Conservation (phyloP, 2,329 filamentous ascomycete genomes). For the Hyphodiscus sp. region DNA sequence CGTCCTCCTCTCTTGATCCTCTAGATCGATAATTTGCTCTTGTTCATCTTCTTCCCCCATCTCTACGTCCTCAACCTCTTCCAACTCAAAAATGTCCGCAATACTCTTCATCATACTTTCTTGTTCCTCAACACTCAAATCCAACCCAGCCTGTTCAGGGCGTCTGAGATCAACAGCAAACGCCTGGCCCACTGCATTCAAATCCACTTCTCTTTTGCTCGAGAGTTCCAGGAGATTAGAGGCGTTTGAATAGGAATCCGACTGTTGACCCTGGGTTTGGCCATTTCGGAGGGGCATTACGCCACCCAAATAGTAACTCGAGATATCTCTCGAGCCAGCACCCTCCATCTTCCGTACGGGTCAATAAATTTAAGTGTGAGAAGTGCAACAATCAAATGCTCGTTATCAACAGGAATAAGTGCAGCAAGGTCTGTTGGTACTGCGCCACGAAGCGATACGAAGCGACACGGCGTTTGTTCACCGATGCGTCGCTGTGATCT, state of each 20-base stretch:
- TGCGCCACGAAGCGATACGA: too few species aligned
- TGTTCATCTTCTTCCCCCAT: constrained; percentile 18
- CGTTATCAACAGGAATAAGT: background rate
- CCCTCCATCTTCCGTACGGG: background rate
- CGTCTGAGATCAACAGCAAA: background rate
- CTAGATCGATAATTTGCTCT: constrained; percentile 21
- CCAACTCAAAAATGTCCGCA: constrained; percentile 15
- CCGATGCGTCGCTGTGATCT: too few species aligned
- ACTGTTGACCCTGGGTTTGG: background rate
- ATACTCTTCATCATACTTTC: constrained; percentile 14
- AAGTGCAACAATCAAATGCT: background rate
- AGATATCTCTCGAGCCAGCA: background rate
- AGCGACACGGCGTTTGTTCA: too few species aligned
- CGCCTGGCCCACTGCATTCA: background rate
- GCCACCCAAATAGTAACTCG: background rate
- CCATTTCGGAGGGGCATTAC: background rate
- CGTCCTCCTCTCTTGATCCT: constrained; percentile 24
- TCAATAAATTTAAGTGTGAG: background rate
- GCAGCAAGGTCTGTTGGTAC: too few species aligned
- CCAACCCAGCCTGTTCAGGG: background rate
- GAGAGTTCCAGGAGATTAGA: background rate
- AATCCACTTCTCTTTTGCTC: background rate
- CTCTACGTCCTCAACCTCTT: constrained; percentile 13
- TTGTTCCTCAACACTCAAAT: constrained; percentile 10
- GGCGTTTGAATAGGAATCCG: background rate